Evolutionary conservation across 306 rosid species (phyloP).

Genomic region (Betula pendula): DNA sequence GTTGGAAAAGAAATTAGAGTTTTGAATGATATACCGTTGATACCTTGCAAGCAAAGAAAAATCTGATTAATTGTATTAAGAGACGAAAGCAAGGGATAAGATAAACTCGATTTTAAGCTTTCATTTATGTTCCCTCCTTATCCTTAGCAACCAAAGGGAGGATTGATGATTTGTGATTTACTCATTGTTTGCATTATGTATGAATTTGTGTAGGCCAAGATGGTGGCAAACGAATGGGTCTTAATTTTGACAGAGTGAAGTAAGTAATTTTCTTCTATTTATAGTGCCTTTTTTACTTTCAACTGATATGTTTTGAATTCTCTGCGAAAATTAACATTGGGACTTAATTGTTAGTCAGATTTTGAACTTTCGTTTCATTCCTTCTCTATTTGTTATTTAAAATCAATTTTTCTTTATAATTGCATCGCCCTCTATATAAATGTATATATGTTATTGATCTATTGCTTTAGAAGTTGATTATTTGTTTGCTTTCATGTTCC

Average conservation of each 20-base stretch:
- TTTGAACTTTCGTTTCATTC: neutral
- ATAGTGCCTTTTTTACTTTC: neutral
- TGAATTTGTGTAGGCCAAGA: conserved; percentile 66
- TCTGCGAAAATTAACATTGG: neutral
- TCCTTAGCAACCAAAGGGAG: conserved; percentile 9
- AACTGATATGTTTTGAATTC: neutral
- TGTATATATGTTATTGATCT: neutral
- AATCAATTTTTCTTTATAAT: neutral
- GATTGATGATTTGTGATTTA: conserved; percentile 24
- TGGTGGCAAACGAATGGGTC: conserved; percentile 88
- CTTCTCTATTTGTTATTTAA: neutral
- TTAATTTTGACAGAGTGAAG: conserved; percentile 90
- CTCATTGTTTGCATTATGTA: conserved; percentile 10
- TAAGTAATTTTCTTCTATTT: conserved; percentile 37
- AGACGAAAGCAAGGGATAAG: neutral
- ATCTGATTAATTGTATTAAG: neutral
- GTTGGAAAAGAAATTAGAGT: conserved; percentile 4
- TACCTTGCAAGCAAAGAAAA: neutral
- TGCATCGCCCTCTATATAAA: too few species aligned
- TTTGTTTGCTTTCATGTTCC: neutral
- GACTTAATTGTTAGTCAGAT: neutral
- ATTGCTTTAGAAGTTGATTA: neutral
- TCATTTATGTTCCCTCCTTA: conserved; percentile 3
- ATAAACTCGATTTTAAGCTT: neutral
- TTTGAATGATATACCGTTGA: neutral